Evolutionary conservation across 2,329 filamentous ascomycete species (phyloP).

Genomic region (Aspergillus versicolor): DNA sequence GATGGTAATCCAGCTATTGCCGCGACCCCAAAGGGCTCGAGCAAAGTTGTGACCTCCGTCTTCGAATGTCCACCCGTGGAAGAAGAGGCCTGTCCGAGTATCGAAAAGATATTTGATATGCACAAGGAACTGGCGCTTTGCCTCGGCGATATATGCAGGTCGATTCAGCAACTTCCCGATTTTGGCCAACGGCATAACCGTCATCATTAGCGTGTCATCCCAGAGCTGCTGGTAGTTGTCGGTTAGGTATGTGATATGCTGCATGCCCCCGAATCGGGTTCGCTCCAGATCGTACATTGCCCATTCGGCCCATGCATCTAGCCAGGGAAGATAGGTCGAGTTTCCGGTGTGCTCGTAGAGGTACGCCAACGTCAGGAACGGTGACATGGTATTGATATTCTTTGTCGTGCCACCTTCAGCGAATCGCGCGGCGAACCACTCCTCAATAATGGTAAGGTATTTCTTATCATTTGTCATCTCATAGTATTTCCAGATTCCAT

Average conservation of each 20-base stretch:
- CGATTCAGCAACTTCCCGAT: slow-evolving; percentile 70
- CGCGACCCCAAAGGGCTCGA: slow-evolving; percentile 56
- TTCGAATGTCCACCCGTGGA: slow-evolving; percentile 67
- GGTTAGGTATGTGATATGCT: slow-evolving; percentile 71
- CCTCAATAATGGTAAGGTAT: slow-evolving; percentile 65
- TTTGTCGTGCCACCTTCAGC: slow-evolving; percentile 68
- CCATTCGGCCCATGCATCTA: slow-evolving; percentile 81
- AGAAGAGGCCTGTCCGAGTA: slow-evolving; percentile 69
- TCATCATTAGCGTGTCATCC: slow-evolving; percentile 90
- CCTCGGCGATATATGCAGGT: slow-evolving; percentile 73
- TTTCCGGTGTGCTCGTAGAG: slow-evolving; percentile 73
- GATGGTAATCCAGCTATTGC: slow-evolving; percentile 70
- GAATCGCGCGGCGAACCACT: slow-evolving; percentile 71
- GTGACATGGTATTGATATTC: slow-evolving; percentile 83
- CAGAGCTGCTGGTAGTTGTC: slow-evolving; percentile 74
- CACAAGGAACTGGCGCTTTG: slow-evolving; percentile 72
- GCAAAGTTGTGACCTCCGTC: slow-evolving; percentile 65
- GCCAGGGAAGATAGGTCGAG: slow-evolving; percentile 69
- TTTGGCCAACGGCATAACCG: slow-evolving; percentile 75
- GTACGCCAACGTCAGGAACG: slow-evolving; percentile 71
- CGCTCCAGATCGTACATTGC: slow-evolving; percentile 73
- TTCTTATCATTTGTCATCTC: slow-evolving; percentile 63
- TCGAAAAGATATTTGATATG: slow-evolving; percentile 80
- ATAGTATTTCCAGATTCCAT: slow-evolving; percentile 81
- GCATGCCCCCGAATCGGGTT: slow-evolving; percentile 70